Evolutionary conservation across 2,329 filamentous ascomycete genomes (phyloP).

Genomic region (Pseudocercospora crystallina): DNA sequence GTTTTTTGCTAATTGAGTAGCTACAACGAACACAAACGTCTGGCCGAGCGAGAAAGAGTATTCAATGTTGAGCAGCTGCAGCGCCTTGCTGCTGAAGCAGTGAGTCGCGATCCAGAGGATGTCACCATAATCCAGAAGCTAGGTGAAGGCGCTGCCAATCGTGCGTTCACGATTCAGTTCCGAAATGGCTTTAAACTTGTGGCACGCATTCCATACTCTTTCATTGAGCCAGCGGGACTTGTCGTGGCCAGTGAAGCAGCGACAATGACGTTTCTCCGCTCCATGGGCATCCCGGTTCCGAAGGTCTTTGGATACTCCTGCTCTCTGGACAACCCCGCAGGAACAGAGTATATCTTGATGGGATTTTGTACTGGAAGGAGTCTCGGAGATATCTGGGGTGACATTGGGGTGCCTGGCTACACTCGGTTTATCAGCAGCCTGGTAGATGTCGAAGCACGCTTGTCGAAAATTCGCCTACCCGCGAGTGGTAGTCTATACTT

Average conservation of each 20-base stretch:
- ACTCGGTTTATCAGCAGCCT: conserved; percentile 29
- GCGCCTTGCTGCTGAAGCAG: conserved; percentile 31
- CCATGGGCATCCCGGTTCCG: conserved; percentile 24
- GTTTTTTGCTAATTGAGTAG: neutral
- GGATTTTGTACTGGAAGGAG: conserved; percentile 21
- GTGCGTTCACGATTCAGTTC: conserved; percentile 20
- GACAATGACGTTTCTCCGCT: conserved; percentile 26
- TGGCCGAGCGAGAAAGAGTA: conserved; percentile 10
- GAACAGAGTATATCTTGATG: conserved; percentile 31
- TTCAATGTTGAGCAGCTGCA: conserved; percentile 26
- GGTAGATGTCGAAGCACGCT: conserved; percentile 32
- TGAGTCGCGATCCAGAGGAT: conserved; percentile 24
- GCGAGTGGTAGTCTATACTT: conserved; percentile 38
- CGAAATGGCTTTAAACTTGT: conserved; percentile 23
- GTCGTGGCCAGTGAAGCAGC: conserved; percentile 30
- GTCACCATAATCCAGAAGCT: conserved; percentile 26
- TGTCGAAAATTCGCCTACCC: conserved; percentile 32
- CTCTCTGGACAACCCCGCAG: conserved; percentile 25
- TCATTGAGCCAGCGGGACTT: conserved; percentile 12
- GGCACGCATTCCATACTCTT: conserved; percentile 26
- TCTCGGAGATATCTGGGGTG: conserved; percentile 21
- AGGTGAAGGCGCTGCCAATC: conserved; percentile 25
- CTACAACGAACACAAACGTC: conserved; percentile 20
- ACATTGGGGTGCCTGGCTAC: conserved; percentile 24
- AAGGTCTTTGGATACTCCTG: conserved; percentile 23